Evolutionary conservation across 768 basidiomycete genomes (phyloP), one percentile per base, ranked within the genome.

Genomic region (Kwoniella newhampshirensis): DNA sequence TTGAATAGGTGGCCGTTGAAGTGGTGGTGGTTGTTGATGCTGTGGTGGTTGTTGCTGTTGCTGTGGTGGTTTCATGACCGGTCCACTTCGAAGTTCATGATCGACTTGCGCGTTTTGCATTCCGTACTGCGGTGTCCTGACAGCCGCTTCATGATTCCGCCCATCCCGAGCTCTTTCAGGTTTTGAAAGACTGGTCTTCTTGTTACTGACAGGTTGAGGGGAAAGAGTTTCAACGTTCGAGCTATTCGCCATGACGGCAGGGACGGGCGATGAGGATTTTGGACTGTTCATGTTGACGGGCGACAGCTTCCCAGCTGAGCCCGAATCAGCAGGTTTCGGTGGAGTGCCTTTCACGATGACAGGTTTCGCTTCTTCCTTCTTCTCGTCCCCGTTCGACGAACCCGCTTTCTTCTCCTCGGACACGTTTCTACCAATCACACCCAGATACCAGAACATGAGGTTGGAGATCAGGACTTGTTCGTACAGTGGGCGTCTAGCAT

Each of bases 71-170:
- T 58, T 57, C 18, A 54, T 42, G 44, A 37, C 48, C 27, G 55
- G 50, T 2, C 47, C 35, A 23, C 17, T 40, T 23, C 59, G 50
- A 21, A 73, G 36, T 72, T 94, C 90, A 67, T 92, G 87, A 74
- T 92, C 89, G 82, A 97, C 91, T 47, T 86, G 88, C 21, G 87
- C 85, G 74, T 91, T 88, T 74, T 97, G 93, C 83, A 89, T 86
- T 69, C 94, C 93, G 72, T 94, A 97, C 67, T 90, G 88, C 36
- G 93, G 90, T 4, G 88, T 85, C 60, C 86, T 85, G 51, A 97
- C 83, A 7, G 91, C 86, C 79, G 85, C 90, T 77, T 96, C 93
- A 7, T 88, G 89, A 42, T 84, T 81, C 28, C 91, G 83, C 75
- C 89, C 91, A 39, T 87, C 89, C 66, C 93, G 80, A 25, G 85